These are phyloP conservation scores for Aspergillus bridgeri DNA, from an alignment of 495 filamentous ascomycete genomes.

Conservation along the genomic window DNA sequence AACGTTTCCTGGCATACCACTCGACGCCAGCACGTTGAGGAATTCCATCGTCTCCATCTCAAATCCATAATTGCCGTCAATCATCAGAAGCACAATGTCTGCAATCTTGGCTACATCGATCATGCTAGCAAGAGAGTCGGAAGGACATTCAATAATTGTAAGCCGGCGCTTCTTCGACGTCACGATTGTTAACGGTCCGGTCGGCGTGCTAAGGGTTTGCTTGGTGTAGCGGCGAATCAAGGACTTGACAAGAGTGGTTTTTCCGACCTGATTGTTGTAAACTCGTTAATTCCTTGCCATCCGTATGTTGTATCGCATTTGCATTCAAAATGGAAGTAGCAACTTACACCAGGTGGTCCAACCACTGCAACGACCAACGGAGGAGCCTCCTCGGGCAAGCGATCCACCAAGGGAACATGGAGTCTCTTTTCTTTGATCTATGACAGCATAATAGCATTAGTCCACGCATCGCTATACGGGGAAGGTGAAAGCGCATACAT, in stretches of 20 bases:
- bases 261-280: constrained; percentile 47
- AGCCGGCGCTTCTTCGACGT: constrained; percentile 89
- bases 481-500: constrained; percentile 55
- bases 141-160: constrained; percentile 94
- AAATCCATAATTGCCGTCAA: constrained; percentile 96
- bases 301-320: neutral
- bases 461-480: neutral
- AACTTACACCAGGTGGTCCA: constrained; percentile 83
- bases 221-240: constrained; percentile 93
- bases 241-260: constrained; percentile 83
- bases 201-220: constrained; percentile 83
- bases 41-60: constrained; percentile 99
- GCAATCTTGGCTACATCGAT: constrained; percentile 95
- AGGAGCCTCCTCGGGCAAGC: constrained; percentile 92
- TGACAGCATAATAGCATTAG: constrained; percentile 9
- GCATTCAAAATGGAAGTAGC: constrained; percentile 15
- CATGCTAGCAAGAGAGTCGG: constrained; percentile 87
- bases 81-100: constrained; percentile 94
- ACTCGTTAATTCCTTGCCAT: constrained; percentile 8
- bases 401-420: constrained; percentile 93
- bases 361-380: constrained; percentile 89
- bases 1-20: constrained; percentile 96
- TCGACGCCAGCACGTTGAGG: constrained; percentile 80
- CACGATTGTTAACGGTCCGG: constrained; percentile 89
- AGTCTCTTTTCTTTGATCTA: constrained; percentile 92